Evolutionary conservation across 2,329 filamentous ascomycete species (phyloP), one percentile per base, ranked within the genome.

Genomic region (Colletotrichum trifolii): DNA sequence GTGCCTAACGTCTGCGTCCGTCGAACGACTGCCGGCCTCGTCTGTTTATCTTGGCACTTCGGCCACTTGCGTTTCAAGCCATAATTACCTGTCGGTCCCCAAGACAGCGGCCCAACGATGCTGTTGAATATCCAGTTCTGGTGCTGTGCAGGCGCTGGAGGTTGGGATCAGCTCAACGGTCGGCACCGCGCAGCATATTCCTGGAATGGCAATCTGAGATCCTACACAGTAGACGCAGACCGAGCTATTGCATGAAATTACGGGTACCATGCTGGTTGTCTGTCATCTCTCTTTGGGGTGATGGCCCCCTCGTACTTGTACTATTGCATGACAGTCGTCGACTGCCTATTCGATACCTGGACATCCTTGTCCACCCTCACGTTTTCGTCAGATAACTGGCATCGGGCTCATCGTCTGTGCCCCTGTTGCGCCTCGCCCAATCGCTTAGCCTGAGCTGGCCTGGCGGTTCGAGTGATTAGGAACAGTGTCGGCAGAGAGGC

Each of bases 371-470:
- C 38, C 34, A 13, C n/a, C 2, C 6, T 17, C 40, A 62, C 46
- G 58, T 43, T 64, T 63, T 64, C 64, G 60, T 66, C 53, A 54
- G 54, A 64, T 47, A 53, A 64, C 49, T 54, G 34, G 43, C 53
- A 40, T 59, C 53, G 35, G 47, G 40, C 25, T 36, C 39, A 35
- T 42, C 7, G 36, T 49, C 40, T 58, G 47, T 49, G 42, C 48
- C 54, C 60, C 38, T 38, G 17, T 42, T 25, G 12, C 38, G 11
- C 38, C 43, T 47, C 39, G 9, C 25, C 58, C 58, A 42, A 43
- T 62, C 46, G 45, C 25, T 40, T 53, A 52, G 50, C 47, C n/a
- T 62, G 10, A 52, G n/a, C n/a, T 34, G 50, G 40, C 15, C 40
- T 8, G 58, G 39, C 15, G 46, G 57, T 47, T 54, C 33, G 43